phyloP scores from a whole-genome alignment of 2,329 filamentous ascomycete species.

The Colletotrichum neosansevieriae region DNA sequence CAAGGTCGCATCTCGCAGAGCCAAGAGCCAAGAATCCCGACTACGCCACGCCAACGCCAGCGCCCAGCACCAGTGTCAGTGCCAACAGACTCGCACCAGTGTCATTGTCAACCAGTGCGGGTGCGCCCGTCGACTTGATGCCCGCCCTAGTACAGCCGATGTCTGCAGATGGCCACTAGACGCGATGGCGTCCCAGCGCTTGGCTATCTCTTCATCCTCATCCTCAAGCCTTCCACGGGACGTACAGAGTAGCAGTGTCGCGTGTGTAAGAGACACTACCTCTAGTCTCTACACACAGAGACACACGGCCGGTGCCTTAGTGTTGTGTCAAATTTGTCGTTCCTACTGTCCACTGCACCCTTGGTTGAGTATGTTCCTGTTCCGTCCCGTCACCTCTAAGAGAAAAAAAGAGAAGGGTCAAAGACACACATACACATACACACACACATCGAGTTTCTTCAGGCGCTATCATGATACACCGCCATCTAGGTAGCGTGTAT shows the following conservation, averaged over 20 bases:
- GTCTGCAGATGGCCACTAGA: constrained; percentile 34
- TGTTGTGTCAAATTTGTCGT: constrained; percentile 28
- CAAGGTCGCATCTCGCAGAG: constrained; percentile 6
- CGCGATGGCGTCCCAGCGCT: constrained; percentile 23
- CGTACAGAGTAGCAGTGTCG: not conserved
- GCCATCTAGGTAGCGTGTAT: not conserved
- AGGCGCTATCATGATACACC: constrained; percentile 6
- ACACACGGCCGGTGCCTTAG: constrained; percentile 18
- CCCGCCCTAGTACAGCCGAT: constrained; percentile 33
- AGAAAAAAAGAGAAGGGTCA: not conserved
- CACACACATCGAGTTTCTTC: not conserved
- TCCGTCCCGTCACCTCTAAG: not conserved
- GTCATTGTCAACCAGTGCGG: constrained; percentile 11
- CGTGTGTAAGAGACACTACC: not conserved
- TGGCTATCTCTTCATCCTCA: not conserved
- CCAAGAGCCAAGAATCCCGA: constrained; percentile 10
- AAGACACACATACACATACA: not conserved
- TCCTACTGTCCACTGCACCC: constrained; percentile 8
- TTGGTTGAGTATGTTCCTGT: too few species aligned
- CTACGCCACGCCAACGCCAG: constrained; percentile 23
- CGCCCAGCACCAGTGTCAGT: too few species aligned
- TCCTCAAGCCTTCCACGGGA: not conserved
- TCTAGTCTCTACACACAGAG: too few species aligned
- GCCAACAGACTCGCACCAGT: not conserved
- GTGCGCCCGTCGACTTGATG: constrained; percentile 30